These are phyloP conservation scores for Clavispora asparagi DNA, from an alignment of 805 yeast genomes.

Conservation along the genomic window DNA sequence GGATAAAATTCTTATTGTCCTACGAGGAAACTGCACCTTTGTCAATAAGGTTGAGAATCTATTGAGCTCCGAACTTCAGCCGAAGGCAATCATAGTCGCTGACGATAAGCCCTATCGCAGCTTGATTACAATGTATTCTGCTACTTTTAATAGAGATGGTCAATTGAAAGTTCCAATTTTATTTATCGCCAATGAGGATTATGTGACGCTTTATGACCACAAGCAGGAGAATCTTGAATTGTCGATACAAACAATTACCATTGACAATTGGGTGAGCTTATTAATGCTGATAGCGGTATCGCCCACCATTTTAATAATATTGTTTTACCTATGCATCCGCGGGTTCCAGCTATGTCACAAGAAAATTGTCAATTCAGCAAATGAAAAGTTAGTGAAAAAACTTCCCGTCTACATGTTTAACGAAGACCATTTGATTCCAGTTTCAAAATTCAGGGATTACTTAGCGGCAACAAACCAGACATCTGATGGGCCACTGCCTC, in stretches of 20 bases:
- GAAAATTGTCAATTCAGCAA: constrained; percentile 21
- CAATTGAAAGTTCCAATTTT: constrained; percentile 43
- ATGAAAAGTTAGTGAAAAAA: constrained; percentile 28
- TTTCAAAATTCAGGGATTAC: constrained; percentile 23
- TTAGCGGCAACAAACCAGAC: constrained; percentile 28
- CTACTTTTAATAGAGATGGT: constrained; percentile 36
- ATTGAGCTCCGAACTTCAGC: constrained; percentile 28
- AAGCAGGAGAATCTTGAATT: constrained; percentile 10
- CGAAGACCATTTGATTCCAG: constrained; percentile 28
- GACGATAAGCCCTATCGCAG: constrained; percentile 45
- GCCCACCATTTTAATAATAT: constrained; percentile 35
- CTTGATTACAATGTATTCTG: constrained; percentile 51
- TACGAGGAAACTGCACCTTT: constrained; percentile 52
- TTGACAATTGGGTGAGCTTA: constrained; percentile 35
- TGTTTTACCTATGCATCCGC: constrained; percentile 29
- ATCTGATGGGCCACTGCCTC: constrained; percentile 9
- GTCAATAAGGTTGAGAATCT: constrained; percentile 46
- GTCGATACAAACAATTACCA: constrained; percentile 25
- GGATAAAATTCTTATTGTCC: constrained; percentile 19
- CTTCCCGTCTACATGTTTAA: constrained; percentile 37
- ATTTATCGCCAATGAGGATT: constrained; percentile 45
- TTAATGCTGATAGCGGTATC: constrained; percentile 38
- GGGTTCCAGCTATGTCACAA: constrained; percentile 23
- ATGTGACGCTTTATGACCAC: constrained; percentile 11
- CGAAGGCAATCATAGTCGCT: constrained; percentile 51